Percentiles rank a stretch among this genome's conserved stretches.
phyloP scores from a whole-genome alignment of 495 filamentous ascomycete species.

The Aspergillus affinis region DNA sequence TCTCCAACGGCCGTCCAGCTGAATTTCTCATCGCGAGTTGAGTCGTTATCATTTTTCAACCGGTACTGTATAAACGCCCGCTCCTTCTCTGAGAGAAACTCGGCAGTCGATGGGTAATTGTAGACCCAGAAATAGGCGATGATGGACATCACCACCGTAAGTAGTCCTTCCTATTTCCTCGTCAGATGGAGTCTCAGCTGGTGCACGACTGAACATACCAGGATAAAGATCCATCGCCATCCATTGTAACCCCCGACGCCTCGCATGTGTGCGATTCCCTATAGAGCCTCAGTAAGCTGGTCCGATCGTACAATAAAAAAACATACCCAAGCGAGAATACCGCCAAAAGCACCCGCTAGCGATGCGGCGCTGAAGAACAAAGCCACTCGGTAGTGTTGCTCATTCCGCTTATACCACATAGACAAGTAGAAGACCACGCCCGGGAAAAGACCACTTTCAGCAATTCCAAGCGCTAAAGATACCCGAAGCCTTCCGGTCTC shows the following conservation, averaged over 20 bases:
- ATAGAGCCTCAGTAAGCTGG: constrained; percentile 6
- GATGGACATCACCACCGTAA: constrained; percentile 62
- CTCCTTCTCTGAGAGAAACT: constrained; percentile 66
- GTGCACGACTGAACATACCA: constrained; percentile 43
- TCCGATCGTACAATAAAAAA: neutral
- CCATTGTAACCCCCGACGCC: constrained; percentile 64
- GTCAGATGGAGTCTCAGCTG: neutral
- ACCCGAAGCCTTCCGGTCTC: constrained; percentile 7
- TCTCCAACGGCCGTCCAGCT: constrained; percentile 61
- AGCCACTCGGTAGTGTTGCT: constrained; percentile 70
- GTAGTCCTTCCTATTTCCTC: constrained; percentile 57
- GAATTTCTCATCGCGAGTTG: constrained; percentile 63
- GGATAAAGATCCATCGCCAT: constrained; percentile 84
- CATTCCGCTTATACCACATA: constrained; percentile 78
- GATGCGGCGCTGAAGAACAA: constrained; percentile 75
- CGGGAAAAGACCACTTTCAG: constrained; percentile 62
- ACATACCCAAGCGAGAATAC: constrained; percentile 63
- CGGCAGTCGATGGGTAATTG: constrained; percentile 69
- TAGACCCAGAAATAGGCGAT: constrained; percentile 68
- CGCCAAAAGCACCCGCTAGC: constrained; percentile 77
- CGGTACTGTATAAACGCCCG: constrained; percentile 58
- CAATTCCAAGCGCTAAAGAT: constrained; percentile 36
- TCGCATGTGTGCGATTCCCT: constrained; percentile 58
- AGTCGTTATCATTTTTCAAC: constrained; percentile 60
- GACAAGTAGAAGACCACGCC: constrained; percentile 82